Percentiles rank a stretch among this genome's conserved stretches.
Conservation (phyloP, 257 asterid species). For the Solanum ossicruentum region DNA sequence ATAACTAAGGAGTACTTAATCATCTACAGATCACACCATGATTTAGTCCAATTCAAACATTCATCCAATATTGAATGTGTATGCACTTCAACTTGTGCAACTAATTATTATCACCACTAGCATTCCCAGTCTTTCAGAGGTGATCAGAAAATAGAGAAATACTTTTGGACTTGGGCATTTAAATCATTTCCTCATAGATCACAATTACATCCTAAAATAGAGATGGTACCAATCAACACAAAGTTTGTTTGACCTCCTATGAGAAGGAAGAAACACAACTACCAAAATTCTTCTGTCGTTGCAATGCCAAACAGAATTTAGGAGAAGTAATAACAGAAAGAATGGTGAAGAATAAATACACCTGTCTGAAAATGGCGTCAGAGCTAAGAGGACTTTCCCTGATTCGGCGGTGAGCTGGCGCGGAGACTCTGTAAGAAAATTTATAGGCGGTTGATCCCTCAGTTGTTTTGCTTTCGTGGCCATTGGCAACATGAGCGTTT, state of each 20-base stretch:
- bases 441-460: slow-evolving; percentile 23
- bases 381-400: slow-evolving; percentile 98
- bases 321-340: neutral
- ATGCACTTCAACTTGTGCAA: neutral
- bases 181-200: neutral
- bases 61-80: neutral
- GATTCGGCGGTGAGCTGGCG: slow-evolving; percentile 70
- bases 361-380: slow-evolving; percentile 91
- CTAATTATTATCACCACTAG: neutral
- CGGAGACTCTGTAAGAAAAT: slow-evolving; percentile 56
- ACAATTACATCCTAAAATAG: neutral
- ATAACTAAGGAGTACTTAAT: neutral
- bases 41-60: neutral
- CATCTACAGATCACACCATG: neutral
- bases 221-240: neutral
- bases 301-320: neutral
- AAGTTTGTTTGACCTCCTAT: neutral
- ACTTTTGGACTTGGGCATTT: neutral
- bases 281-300: neutral
- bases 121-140: neutral
- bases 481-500: slow-evolving; percentile 5
- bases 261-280: neutral
- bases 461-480: slow-evolving; percentile 18
- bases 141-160: neutral
- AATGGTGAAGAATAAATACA: neutral